phyloP scores from a whole-genome alignment of 176 grass and related monocot genomes.

The Triticum timopheevii region DNA sequence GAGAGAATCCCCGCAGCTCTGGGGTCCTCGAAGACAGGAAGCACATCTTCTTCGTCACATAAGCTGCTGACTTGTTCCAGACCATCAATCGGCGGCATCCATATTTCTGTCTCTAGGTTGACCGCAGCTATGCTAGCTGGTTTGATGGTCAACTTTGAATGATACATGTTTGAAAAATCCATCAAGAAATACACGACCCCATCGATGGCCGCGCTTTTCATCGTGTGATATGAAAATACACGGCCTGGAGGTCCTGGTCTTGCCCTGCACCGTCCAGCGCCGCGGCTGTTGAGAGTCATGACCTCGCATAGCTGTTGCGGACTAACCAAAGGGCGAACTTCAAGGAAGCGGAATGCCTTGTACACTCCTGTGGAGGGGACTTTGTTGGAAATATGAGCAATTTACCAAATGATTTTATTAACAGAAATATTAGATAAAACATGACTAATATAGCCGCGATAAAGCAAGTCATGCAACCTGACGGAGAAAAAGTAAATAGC shows the following conservation, averaged over 20 bases:
- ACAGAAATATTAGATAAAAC: too few relatives aligned
- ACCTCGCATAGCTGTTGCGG: slow-evolving; percentile 8
- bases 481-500: too few relatives aligned
- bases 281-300: background rate
- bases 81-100: background rate
- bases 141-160: background rate
- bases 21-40: background rate
- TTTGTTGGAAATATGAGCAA: too few relatives aligned
- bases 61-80: background rate
- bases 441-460: too few relatives aligned
- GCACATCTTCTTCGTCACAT: background rate
- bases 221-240: background rate
- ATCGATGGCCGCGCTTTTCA: background rate
- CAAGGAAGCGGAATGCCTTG: slow-evolving; percentile 16
- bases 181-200: slow-evolving; percentile 5
- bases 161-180: background rate
- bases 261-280: background rate
- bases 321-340: too few relatives aligned
- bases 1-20: background rate
- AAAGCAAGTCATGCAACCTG: too few relatives aligned
- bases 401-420: too few relatives aligned
- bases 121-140: background rate
- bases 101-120: slow-evolving; percentile 15
- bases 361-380: slow-evolving; percentile 16
- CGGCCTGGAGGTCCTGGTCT: background rate